Base-by-base conservation (phyloP, 2,329 filamentous ascomycete genomes). In the Teratosphaeria destructans region DNA sequence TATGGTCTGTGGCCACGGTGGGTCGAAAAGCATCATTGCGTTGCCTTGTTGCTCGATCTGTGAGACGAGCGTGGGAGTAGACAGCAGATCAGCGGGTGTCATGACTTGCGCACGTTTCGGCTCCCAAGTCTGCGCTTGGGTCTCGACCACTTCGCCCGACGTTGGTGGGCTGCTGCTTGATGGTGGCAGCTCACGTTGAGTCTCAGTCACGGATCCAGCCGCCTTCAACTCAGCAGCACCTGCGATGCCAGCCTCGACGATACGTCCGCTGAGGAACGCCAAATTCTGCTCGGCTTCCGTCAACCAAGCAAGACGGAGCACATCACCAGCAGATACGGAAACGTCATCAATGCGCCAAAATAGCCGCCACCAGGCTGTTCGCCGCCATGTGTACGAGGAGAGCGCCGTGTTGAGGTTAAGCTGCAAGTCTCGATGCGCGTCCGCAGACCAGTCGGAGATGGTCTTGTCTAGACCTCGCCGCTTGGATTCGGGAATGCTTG, bases 271-370 rank as follows among this genome's bases (percentile, higher is more conserved):
- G 2, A 96, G 81, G 74, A 87, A 95, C 54, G 96, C 86, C n/a
- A 90, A 82, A 58, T 85, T 86, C 66, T 86, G 86, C 73, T 96
- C 92, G 0, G 92, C 87, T 3, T 82, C 82, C 0, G 85, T 82
- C 3, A 99, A 81, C 77, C 95, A 97, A 6, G 83, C 81, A 63
- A 86, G 85, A 61, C 83, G 82, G 3, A 96, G 78, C 61, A 96
- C 87, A 66, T 94, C 88, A 0, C 85, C 84, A 2, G 88, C 86
- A 58, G 96, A 85, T 81, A 93, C 88, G 2, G 85, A 84, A 11
- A 96, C 90, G 68, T 96, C 93, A 70, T 97, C 93, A 27, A 94
- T 91, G 23, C 90, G 85, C 91, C 91, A 96, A 71, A 96, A 91
- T 0, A 97, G 81, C 72, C 95, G 95, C 88, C 90, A 96, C 92